Evolutionary conservation across 257 asterid genomes (phyloP), one percentile per base, ranked within the genome.

Genomic region (Rehmannia glutinosa): DNA sequence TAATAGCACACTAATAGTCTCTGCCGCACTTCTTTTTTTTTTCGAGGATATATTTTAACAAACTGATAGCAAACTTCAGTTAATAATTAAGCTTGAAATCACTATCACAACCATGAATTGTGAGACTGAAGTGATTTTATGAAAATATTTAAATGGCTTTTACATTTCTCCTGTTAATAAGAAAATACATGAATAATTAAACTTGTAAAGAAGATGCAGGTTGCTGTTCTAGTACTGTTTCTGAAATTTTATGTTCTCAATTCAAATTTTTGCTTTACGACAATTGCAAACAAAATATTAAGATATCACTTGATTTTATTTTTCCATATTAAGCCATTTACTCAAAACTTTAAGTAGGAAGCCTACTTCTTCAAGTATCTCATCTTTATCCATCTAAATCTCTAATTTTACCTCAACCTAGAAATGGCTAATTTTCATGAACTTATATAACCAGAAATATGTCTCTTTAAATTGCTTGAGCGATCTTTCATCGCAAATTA

Each of bases 51-150:
- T 23, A 21, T 17, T 9, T 41, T 27, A 27, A 55, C 58, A 45
- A 68, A 41, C 67, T 32, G 43, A 51, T 33, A 57, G 13, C 64
- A 43, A 52, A 20, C 53, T 43, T 62, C 35, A 66, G 62, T 42
- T 27, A 24, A 16, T 16, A n/a, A 3, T 24, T 13, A 73, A 56
- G 21, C 15, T 9, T n/a, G 46, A 28, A 28, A 28, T 39, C 27
- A 4, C 1, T 7, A 11, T 7, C 9, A 38, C 43, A 38, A 38
- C 43, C 9, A 38, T 38, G 43, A 38, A 38, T 11, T n/a, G n/a
- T n/a, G n/a, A n/a, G n/a, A 38, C 1, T 38, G 43, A 38, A 11
- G 43, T 38, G 12, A 7, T 38, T 38, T 38, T 11, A 38, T n/a
- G n/a, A n/a, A n/a, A n/a, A n/a, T n/a, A n/a, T n/a, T n/a, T n/a